phyloP scores from a whole-genome alignment of 257 asterid genomes.

The Solanum sejunctum region DNA sequence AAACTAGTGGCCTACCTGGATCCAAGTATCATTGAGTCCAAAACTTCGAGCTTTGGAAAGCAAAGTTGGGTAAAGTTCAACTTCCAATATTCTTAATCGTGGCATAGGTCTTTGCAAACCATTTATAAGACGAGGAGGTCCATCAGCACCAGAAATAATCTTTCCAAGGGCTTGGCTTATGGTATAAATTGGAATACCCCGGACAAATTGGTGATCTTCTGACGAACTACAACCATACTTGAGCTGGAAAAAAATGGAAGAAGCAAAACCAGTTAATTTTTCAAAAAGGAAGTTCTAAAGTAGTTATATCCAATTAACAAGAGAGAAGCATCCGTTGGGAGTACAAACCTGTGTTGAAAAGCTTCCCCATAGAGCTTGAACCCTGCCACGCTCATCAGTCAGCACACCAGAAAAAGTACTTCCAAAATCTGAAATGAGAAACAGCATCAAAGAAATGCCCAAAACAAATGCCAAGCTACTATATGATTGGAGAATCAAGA shows the following conservation, averaged over 20 bases:
- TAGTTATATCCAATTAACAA: neutral
- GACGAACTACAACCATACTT: constrained; percentile 71
- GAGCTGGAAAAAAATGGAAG: constrained; percentile 40
- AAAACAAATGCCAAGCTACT: neutral
- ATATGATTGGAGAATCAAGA: neutral
- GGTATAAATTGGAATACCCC: constrained; percentile 77
- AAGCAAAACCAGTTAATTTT: neutral
- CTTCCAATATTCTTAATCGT: constrained; percentile 71
- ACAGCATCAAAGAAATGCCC: constrained; percentile 1
- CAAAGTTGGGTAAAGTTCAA: constrained; percentile 88
- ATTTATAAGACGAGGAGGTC: constrained; percentile 62
- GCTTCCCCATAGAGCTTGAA: constrained; percentile 97
- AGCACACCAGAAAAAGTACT: constrained; percentile 95
- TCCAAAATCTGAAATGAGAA: constrained; percentile 67
- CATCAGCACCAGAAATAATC: constrained; percentile 46
- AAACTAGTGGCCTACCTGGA: constrained; percentile 44
- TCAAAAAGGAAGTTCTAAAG: neutral
- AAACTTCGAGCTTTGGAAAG: constrained; percentile 99
- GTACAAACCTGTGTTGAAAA: constrained; percentile 89
- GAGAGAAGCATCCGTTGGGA: constrained; percentile 9
- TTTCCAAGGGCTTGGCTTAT: constrained; percentile 68
- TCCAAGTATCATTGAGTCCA: constrained; percentile 90
- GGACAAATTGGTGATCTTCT: constrained; percentile 93
- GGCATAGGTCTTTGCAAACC: constrained; percentile 92
- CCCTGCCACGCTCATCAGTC: constrained; percentile 91